Percentiles rank a stretch among this genome's conserved stretches.
Evolutionary conservation across 805 yeast species (phyloP).

Genomic region (Nakazawaea ambrosiae): DNA sequence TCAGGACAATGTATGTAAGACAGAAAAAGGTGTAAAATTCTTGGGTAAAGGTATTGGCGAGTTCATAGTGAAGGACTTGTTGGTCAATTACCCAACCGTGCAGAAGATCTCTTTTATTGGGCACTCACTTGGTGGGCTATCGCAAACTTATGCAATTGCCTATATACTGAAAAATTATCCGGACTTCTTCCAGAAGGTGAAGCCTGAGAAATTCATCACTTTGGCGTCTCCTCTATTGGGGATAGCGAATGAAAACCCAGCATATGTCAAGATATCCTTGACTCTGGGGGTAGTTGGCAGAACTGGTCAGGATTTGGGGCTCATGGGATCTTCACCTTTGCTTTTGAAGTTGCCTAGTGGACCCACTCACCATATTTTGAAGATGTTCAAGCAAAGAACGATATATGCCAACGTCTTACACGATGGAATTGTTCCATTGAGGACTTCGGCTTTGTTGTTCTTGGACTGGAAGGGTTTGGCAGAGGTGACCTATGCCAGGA

Average conservation of each 20-base stretch:
- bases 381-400: conserved; percentile 62
- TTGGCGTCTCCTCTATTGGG: conserved; percentile 90
- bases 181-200: conserved; percentile 53
- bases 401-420: conserved; percentile 84
- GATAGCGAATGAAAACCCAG: conserved; percentile 80
- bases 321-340: conserved; percentile 53
- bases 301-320: conserved; percentile 86
- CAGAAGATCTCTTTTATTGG: conserved; percentile 77
- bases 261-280: conserved; percentile 74
- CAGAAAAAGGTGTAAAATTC: conserved; percentile 82
- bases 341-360: conserved; percentile 70
- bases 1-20: conserved; percentile 77
- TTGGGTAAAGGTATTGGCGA: conserved; percentile 78
- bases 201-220: conserved; percentile 74
- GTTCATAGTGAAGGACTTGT: conserved; percentile 52
- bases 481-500: conserved; percentile 33
- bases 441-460: conserved; percentile 82
- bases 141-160: conserved; percentile 86
- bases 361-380: conserved; percentile 60
- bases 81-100: conserved; percentile 39
- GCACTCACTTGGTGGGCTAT: conserved; percentile 90
- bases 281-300: conserved; percentile 87
- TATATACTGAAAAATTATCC: conserved; percentile 67
- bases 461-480: conserved; percentile 77
- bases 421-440: conserved; percentile 93